phyloP scores from a whole-genome alignment of 1,139 yeast species.

The Magnusiomyces paraingens region DNA sequence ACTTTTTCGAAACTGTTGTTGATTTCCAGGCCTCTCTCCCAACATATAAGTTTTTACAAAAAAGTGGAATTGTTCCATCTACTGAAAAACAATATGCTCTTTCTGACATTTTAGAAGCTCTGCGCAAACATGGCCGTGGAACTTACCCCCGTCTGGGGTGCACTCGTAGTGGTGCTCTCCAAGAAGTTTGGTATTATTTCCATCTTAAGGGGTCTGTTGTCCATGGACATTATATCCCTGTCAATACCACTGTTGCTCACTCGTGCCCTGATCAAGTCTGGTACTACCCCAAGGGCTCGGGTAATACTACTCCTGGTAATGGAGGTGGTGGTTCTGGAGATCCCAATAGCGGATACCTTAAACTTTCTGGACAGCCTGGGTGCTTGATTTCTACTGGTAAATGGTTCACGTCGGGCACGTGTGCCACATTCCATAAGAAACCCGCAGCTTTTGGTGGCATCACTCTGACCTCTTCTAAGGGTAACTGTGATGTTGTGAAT shows the following conservation, averaged over 20 bases:
- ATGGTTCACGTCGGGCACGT: conserved; percentile 78
- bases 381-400: conserved; percentile 81
- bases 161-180: conserved; percentile 57
- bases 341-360: conserved; percentile 41
- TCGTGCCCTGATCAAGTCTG: conserved; percentile 64
- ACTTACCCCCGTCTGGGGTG: conserved; percentile 53
- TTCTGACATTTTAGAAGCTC: conserved; percentile 57
- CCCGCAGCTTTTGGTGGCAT: conserved; percentile 64
- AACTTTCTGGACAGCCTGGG: conserved; percentile 53
- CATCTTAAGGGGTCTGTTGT: conserved; percentile 68
- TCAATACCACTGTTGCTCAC: conserved; percentile 50
- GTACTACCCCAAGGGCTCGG: conserved; percentile 63
- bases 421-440: conserved; percentile 62
- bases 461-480: conserved; percentile 58
- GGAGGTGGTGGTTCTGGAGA: conserved; percentile 28
- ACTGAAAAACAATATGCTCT: conserved; percentile 54
- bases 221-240: conserved; percentile 57
- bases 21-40: conserved; percentile 58
- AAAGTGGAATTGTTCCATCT: conserved; percentile 67
- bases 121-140: conserved; percentile 39
- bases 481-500: conserved; percentile 56
- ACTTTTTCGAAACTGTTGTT: conserved; percentile 65
- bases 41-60: conserved; percentile 59
- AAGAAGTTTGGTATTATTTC: conserved; percentile 90
- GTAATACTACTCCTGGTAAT: conserved; percentile 22